These are phyloP conservation scores for Herpetomonas tarakana DNA, from an alignment of 208 protist genomes.

Conservation along the genomic window DNA sequence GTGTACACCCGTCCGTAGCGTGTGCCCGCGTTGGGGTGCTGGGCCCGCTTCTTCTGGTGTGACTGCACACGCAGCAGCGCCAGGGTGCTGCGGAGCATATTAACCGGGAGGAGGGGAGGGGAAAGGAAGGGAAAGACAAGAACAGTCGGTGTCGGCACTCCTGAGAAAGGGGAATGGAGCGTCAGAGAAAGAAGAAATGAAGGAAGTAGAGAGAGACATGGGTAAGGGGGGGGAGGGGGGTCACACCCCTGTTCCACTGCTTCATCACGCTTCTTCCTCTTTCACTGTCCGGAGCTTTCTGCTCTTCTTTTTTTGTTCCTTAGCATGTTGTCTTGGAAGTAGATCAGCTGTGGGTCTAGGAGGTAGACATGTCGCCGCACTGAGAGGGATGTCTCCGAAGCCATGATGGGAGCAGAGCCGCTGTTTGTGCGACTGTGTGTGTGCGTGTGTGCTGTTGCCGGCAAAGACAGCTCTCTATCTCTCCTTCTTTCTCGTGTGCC, in stretches of 20 bases:
- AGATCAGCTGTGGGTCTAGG: neutral
- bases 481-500: too few relatives aligned
- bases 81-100: slow-evolving; percentile 48
- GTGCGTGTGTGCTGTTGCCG: too few relatives aligned
- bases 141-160: neutral
- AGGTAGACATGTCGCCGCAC: neutral
- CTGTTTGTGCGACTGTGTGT: too few relatives aligned
- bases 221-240: too few relatives aligned
- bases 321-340: neutral
- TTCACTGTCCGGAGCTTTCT: neutral
- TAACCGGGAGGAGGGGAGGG: neutral
- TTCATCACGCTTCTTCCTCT: neutral
- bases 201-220: slow-evolving; percentile 2
- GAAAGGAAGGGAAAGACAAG: neutral
- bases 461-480: too few relatives aligned
- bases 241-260: neutral
- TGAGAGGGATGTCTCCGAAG: too few relatives aligned
- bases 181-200: slow-evolving; percentile 12
- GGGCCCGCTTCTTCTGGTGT: slow-evolving; percentile 77
- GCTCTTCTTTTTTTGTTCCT: neutral
- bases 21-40: slow-evolving; percentile 82
- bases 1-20: slow-evolving; percentile 89
- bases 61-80: slow-evolving; percentile 71
- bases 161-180: neutral
- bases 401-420: too few relatives aligned